A percentile compares a stretch with the other conserved stretches of the same genome.
Evolutionary conservation across 1,139 yeast species (phyloP).

Genomic region (Yamadazyma trypodendri): DNA sequence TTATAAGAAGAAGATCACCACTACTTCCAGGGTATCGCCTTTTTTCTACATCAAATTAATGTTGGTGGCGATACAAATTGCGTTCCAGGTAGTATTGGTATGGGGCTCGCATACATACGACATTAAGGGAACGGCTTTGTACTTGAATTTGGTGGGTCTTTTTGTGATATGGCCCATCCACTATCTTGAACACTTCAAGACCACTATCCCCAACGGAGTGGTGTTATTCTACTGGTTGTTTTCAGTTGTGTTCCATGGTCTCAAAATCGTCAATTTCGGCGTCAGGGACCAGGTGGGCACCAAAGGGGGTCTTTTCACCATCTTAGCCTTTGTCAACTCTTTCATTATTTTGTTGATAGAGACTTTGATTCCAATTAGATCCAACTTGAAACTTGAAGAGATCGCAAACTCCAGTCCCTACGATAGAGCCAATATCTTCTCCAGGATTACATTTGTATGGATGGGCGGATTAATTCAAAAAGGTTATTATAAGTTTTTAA

Average conservation of each 20-base stretch:
- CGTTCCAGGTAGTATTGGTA: constrained; percentile 27
- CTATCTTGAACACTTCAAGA: constrained; percentile 69
- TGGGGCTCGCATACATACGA: constrained; percentile 32
- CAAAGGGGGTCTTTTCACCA: constrained; percentile 41
- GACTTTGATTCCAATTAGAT: constrained; percentile 44
- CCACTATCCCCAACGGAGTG: constrained; percentile 64
- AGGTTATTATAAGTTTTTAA: constrained; percentile 73
- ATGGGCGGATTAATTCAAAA: constrained; percentile 86
- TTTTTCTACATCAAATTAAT: constrained; percentile 43
- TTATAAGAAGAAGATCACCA: constrained; percentile 29
- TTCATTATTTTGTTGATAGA: constrained; percentile 55
- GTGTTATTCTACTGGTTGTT: constrained; percentile 78
- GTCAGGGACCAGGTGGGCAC: constrained; percentile 43
- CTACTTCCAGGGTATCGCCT: constrained; percentile 37
- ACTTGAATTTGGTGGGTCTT: constrained; percentile 40
- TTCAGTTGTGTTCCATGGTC: constrained; percentile 40
- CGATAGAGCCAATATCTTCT: constrained; percentile 80
- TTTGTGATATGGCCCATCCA: constrained; percentile 57
- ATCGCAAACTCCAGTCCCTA: constrained; percentile 53
- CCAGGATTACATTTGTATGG: constrained; percentile 84
- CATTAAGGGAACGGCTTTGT: constrained; percentile 42
- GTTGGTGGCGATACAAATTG: constrained; percentile 42
- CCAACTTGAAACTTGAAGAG: constrained; percentile 39
- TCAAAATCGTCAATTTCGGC: constrained; percentile 42
- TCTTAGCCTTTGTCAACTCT: constrained; percentile 50